Percentiles rank a stretch among this genome's conserved stretches.
Evolutionary conservation across 116 monocot species (phyloP).

Genomic region (Cymodocea nodosa): DNA sequence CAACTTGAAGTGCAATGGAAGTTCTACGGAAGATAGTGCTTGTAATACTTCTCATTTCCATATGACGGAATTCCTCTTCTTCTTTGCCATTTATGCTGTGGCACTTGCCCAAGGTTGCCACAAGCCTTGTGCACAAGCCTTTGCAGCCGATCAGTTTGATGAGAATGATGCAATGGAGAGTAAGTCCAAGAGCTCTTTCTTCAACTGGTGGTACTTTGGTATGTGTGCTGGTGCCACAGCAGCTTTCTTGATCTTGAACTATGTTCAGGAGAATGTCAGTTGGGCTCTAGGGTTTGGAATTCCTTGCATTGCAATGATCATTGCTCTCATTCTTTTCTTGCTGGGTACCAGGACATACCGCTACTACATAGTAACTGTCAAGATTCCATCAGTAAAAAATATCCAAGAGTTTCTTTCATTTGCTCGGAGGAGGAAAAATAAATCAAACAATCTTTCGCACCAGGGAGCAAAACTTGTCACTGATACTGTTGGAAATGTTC

Average conservation of each 20-base stretch:
- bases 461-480: neutral
- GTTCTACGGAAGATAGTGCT: neutral
- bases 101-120: slow-evolving; percentile 47
- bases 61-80: slow-evolving; percentile 26
- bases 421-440: neutral
- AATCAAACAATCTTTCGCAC: neutral
- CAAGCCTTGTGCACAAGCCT: slow-evolving; percentile 46
- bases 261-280: slow-evolving; percentile 9
- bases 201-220: slow-evolving; percentile 31
- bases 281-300: slow-evolving; percentile 12
- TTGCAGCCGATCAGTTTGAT: slow-evolving; percentile 73
- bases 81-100: slow-evolving; percentile 40
- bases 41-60: slow-evolving; percentile 11
- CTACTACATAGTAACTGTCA: neutral
- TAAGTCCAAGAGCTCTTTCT: slow-evolving; percentile 38
- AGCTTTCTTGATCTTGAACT: slow-evolving; percentile 9
- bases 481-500: slow-evolving; percentile 2
- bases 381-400: neutral
- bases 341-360: slow-evolving; percentile 7
- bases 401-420: neutral
- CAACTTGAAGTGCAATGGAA: neutral
- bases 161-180: slow-evolving; percentile 30
- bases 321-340: slow-evolving; percentile 8
- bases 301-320: slow-evolving; percentile 6
- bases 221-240: slow-evolving; percentile 11